Conservation (phyloP, 2,329 filamentous ascomycete genomes). For the Monosporascus sp. region DNA sequence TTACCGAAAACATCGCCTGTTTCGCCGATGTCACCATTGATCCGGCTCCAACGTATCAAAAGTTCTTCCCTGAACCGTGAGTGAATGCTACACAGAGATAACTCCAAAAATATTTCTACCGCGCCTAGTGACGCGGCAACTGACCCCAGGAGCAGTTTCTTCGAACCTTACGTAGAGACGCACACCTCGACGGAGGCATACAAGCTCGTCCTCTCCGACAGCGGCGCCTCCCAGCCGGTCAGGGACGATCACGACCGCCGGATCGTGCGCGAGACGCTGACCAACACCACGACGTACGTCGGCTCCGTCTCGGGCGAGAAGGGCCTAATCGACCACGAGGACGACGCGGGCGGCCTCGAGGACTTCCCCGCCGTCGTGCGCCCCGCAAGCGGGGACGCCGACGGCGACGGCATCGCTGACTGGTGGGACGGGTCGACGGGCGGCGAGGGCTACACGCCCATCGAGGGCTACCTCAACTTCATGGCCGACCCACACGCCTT, state of each 20-base stretch:
- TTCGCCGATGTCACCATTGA: slow-evolving; percentile 24
- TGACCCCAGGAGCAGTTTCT: slow-evolving; percentile 13
- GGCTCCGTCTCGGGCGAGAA: slow-evolving; percentile 23
- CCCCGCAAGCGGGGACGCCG: slow-evolving; percentile 23
- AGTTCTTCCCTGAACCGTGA: slow-evolving; percentile 18
- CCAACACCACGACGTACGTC: slow-evolving; percentile 22
- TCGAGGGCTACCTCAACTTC: slow-evolving; percentile 30
- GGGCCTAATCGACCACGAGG: slow-evolving; percentile 28
- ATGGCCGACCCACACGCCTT: slow-evolving; percentile 29
- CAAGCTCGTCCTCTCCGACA: slow-evolving; percentile 28
- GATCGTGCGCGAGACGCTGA: slow-evolving; percentile 26
- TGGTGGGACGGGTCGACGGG: slow-evolving; percentile 30
- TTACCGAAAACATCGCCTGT: slow-evolving; percentile 21
- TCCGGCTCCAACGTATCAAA: slow-evolving; percentile 17
- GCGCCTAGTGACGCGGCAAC: too few relatives aligned
- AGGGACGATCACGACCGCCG: slow-evolving; percentile 28
- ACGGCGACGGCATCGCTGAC: slow-evolving; percentile 28
- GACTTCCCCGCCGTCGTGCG: slow-evolving; percentile 22
- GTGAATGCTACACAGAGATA: neutral
- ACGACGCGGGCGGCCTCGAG: slow-evolving; percentile 28
- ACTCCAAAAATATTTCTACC: neutral
- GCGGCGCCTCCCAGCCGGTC: slow-evolving; percentile 24
- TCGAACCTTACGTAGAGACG: slow-evolving; percentile 23
- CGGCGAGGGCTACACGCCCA: slow-evolving; percentile 24
- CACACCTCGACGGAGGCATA: slow-evolving; percentile 27